Evolutionary conservation across 441 rosid genomes (phyloP), one percentile per base, ranked within the genome.

Genomic region (Aquilaria agallochum): DNA sequence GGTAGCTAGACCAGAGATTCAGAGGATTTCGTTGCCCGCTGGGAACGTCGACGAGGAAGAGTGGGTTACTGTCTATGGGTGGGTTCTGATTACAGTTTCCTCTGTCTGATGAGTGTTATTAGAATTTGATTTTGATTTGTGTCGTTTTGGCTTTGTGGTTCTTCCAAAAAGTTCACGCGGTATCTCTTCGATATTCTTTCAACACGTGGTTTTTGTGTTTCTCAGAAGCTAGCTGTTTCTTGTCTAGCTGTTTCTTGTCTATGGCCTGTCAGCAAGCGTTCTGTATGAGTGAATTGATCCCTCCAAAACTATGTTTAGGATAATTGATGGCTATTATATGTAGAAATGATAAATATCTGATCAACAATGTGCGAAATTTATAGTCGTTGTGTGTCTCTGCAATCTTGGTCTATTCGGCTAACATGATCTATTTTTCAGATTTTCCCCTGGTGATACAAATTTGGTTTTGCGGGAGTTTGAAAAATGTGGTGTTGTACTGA

Each of bases 21-120:
- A 83, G 82, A 76, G 76, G 69, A 91, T 78, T 72, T 57, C 76
- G 69, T 60, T 89, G 63, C 89, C 94, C 20, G 79, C 86, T 0
- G 96, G 92, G 56, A 85, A 80, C 58, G 80, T 91, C 63, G 86
- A 91, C 40, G 96, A 86, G 73, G 99, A 91, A 82, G 95, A 91
- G 70, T 91, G 99, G 99, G 88, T 91, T 72, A 94, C 99, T 51
- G 96, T 94, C 65, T 94, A 86, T 68, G 99, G 99, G 99, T 90
- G 85, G 67, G 74, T 5, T 11, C 46, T 36, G 42, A 8, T 8
- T 8, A 4, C 7, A 36, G 42, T 36, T 36, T 36, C 42, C 7
- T 36, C 0, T 36, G 5, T 36, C 42, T 8, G 5, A 36, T 36
- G 5, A 36, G 6, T 36, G 42, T 4, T 36, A 20, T 36, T 36